Conservation (phyloP, 495 filamentous ascomycete species). For the Neurospora tetraspora region DNA sequence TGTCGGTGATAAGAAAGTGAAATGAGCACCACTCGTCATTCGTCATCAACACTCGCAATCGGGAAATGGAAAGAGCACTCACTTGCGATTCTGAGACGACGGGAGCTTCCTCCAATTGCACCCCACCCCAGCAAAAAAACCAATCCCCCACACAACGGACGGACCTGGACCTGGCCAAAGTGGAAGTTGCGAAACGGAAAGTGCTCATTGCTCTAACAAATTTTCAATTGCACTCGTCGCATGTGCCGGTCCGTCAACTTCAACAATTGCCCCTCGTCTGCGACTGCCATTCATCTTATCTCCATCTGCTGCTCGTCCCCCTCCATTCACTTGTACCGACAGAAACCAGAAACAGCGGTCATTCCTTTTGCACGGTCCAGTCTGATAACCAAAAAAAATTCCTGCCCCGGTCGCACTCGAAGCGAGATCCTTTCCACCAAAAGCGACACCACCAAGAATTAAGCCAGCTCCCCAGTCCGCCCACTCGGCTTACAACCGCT, state of each 20-base stretch:
- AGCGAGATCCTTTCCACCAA: neutral
- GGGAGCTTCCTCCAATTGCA: neutral
- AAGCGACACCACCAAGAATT: neutral
- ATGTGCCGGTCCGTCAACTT: neutral
- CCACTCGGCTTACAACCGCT: neutral
- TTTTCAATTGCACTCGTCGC: neutral
- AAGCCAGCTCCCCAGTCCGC: neutral
- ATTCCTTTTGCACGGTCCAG: neutral
- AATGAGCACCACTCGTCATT: neutral
- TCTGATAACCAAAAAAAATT: neutral
- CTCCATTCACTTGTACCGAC: neutral
- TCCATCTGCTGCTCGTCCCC: neutral
- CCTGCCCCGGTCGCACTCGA: neutral
- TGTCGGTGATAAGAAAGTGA: neutral
- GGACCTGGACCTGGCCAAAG: conserved; percentile 1
- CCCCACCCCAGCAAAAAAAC: neutral
- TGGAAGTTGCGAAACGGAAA: neutral
- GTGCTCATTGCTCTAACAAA: neutral
- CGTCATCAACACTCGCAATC: neutral
- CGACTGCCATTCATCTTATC: neutral
- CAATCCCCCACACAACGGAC: neutral
- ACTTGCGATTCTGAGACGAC: neutral
- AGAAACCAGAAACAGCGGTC: neutral
- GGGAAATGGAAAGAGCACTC: neutral
- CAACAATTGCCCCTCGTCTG: neutral